These are phyloP conservation scores for Suillus bovinus DNA, from an alignment of 768 basidiomycete genomes.

Conservation along the genomic window DNA sequence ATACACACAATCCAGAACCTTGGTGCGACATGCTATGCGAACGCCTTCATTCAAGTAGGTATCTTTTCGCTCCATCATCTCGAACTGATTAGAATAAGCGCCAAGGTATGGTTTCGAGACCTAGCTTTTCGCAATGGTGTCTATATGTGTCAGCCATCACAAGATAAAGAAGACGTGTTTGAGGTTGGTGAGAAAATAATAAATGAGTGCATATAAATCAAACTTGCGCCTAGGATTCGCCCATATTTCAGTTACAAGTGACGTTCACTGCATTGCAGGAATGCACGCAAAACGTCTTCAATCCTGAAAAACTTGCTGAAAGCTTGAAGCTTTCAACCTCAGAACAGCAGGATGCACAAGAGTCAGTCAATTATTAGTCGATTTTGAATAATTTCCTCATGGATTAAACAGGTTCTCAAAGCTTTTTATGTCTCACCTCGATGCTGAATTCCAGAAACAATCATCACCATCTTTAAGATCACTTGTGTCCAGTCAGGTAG, in stretches of 20 bases:
- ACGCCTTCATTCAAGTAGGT: slow-evolving; percentile 86
- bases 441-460: slow-evolving; percentile 86
- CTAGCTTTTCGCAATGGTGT: slow-evolving; percentile 79
- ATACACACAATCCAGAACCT: slow-evolving; percentile 62
- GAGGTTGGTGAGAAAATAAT: slow-evolving; percentile 37
- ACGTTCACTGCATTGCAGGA: slow-evolving; percentile 87
- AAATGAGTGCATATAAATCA: background rate
- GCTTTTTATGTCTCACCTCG: slow-evolving; percentile 88
- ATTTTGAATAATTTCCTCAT: slow-evolving; percentile 11
- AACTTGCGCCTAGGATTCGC: slow-evolving; percentile 57
- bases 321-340: slow-evolving; percentile 77
- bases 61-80: background rate
- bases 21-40: slow-evolving; percentile 96
- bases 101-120: slow-evolving; percentile 91
- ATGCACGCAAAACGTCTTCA: slow-evolving; percentile 67
- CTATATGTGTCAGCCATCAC: slow-evolving; percentile 68
- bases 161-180: slow-evolving; percentile 44
- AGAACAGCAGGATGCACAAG: slow-evolving; percentile 97
- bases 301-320: slow-evolving; percentile 83
- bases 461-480: slow-evolving; percentile 57
- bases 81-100: slow-evolving; percentile 10
- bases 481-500: slow-evolving; percentile 73
- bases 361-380: slow-evolving; percentile 51
- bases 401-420: slow-evolving; percentile 76
- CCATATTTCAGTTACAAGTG: slow-evolving; percentile 75